phyloP scores from a whole-genome alignment of 2,329 filamentous ascomycete species.

The Zarea fungicola region DNA sequence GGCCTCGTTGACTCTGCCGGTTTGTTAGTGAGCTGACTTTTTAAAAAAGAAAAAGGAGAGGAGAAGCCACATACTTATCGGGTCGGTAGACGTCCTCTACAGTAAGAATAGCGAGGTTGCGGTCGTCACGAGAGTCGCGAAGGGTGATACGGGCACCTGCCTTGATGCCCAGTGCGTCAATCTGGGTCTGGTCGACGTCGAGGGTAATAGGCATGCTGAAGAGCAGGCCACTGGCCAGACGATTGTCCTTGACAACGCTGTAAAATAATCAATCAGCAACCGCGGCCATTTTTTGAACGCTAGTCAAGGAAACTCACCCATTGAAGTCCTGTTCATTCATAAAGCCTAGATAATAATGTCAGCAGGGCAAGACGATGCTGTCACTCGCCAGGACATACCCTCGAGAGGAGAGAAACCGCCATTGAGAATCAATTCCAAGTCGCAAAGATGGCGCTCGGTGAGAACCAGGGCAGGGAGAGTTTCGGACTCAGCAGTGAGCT shows the following conservation, averaged over 20 bases:
- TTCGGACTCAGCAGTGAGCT: constrained; percentile 82
- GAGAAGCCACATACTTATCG: constrained; percentile 66
- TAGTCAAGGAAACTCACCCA: constrained; percentile 52
- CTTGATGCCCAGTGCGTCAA: constrained; percentile 72
- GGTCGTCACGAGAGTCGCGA: constrained; percentile 92
- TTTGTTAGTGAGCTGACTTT: constrained; percentile 16
- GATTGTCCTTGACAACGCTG: constrained; percentile 83
- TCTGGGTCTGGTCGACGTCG: constrained; percentile 70
- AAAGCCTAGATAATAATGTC: constrained; percentile 59
- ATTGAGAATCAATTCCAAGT: constrained; percentile 94
- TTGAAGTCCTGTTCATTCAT: constrained; percentile 97
- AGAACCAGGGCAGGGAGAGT: constrained; percentile 77
- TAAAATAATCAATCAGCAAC: constrained; percentile 23
- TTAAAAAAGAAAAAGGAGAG: no score
- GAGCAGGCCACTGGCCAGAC: constrained; percentile 80
- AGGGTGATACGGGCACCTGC: constrained; percentile 78
- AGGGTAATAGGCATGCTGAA: constrained; percentile 97
- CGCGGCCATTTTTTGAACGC: background rate
- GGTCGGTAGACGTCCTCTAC: constrained; percentile 94
- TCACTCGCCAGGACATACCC: constrained; percentile 52
- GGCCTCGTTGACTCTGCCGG: constrained; percentile 71
- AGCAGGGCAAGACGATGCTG: constrained; percentile 5
- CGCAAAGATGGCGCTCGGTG: constrained; percentile 91
- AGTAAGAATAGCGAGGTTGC: constrained; percentile 90
- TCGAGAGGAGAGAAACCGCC: constrained; percentile 97